Evolutionary conservation across 2,329 filamentous ascomycete genomes (phyloP).

Genomic region (Fusarium praegraminearum): DNA sequence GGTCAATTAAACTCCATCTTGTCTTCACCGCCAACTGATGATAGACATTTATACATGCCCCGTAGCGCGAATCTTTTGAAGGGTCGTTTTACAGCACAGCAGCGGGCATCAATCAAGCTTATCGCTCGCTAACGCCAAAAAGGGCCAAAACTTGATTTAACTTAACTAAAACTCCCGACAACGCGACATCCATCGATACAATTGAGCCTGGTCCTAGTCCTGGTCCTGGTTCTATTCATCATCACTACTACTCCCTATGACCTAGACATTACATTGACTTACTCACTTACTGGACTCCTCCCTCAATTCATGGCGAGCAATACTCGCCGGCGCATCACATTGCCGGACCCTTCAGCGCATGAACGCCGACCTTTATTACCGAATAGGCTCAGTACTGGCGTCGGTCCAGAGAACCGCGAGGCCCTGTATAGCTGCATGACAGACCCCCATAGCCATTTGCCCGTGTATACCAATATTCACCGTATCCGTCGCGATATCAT

Average conservation of each 20-base stretch:
- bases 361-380: conserved; percentile 55
- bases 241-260: not conserved
- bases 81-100: not conserved
- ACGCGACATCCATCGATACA: conserved; percentile 20
- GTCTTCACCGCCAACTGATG: not conserved
- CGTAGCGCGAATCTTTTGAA: conserved; percentile 9
- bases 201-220: not conserved
- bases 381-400: conserved; percentile 50
- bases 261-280: conserved; percentile 2
- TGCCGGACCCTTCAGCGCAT: conserved; percentile 46
- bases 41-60: not conserved
- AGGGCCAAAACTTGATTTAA: conserved; percentile 32
- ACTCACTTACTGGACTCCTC: not conserved
- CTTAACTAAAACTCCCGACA: conserved; percentile 8
- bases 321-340: conserved; percentile 49
- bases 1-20: conserved; percentile 7
- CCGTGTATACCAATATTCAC: conserved; percentile 83
- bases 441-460: conserved; percentile 71
- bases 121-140: conserved; percentile 31
- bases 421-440: conserved; percentile 65
- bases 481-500: conserved; percentile 74
- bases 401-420: conserved; percentile 45
- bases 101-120: conserved; percentile 14
- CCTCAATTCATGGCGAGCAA: conserved; percentile 42
- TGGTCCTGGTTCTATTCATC: not conserved